Base-by-base conservation (phyloP, 805 yeast species). In the Maudiozyma bulderi region DNA sequence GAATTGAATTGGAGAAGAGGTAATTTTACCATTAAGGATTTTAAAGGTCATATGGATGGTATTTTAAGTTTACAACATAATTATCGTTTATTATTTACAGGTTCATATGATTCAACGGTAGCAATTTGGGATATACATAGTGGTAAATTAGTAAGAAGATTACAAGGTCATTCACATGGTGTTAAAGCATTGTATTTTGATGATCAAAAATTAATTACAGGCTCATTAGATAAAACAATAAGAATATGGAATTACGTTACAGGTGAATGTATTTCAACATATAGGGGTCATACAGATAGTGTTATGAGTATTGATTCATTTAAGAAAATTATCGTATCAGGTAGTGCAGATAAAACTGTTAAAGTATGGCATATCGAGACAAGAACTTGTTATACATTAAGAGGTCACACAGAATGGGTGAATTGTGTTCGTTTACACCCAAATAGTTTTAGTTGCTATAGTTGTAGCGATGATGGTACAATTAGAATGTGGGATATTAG, bases 341-440 rank as follows among this genome's bases (percentile, higher is more conserved):
- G 98, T 0, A 82, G 95, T 35, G 95, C 96, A 0, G 99, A 93
- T 68, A 77, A 79, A 53, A 88, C 95, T 0, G 84, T 93, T 48
- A 88, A 89, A 65, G 90, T 93, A 11, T 93, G 99, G 99, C 95
- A 93, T 64, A 95, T 93, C 43, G 95, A 86, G 62, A 80, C 89
- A 6, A 75, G 96, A 68, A 86, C 95, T 0, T 93, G 97, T 62
- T 87, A 84, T 66, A 89, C 98, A 0, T 73, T 93, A 50, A 74
- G 96, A 40, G 99, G 99, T 6, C 99, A 93, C 64, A 77, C 84
- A 0, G 97, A 86, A 57, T 83, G 95, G 81, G 96, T 93, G 15
- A 89, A 87, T 55, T 80, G 86, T 52, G 98, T 93, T 47, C 86
- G 86, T 68, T 80, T 90, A 48, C 95, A 90, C 65, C 76, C 86